Base-by-base conservation (phyloP, 2,329 filamentous ascomycete genomes). In the Alternaria atra region DNA sequence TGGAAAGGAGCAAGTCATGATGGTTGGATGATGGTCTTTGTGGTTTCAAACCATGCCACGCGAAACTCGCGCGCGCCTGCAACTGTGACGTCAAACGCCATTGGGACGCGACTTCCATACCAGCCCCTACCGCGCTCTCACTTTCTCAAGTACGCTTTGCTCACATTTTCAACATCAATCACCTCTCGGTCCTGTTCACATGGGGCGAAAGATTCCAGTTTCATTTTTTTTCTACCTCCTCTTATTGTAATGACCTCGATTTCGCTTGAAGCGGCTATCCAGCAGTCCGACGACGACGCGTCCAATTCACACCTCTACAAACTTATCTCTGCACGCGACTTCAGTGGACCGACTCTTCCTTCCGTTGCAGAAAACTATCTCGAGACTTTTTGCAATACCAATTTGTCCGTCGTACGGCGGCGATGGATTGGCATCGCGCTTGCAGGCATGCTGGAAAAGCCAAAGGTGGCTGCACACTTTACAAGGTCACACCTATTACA, bases 371-470 rank as follows among this genome's bases (percentile, higher is more conserved):
- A 68, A 25, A 54, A 61, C n/a, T 76, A 72, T 46, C 51, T 78
- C 13, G 55, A 52, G 35, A 69, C 70, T 15, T 78, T 78, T 53
- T 74, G 68, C 64, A 60, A 73, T 39, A 44, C 52, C 29, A 48
- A 12, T 8, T 50, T 37, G 20, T 71, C 72, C 12, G 27, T 58
- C 15, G 44, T 42, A 20, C 68, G 65, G 34, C 67, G 75, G 55
- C 67, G 75, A 69, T 78, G 74, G 74, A 56, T 70, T 47, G 76
- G 76, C 12, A 51, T 78, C 3, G 63, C 68, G n/a, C 62, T 78
- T n/a, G 59, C 59, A 32, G 68, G 61, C 8, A 72, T 77, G 64
- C 61, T 78, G 20, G 53, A 64, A 40, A 58, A 58, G 25, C 32
- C 57, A 7, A 32, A 47, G 23, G 67, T 73, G 15, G 60, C 60